Evolutionary conservation across 305 asterid genomes (phyloP).

Genomic region (Plantago coronopus): DNA sequence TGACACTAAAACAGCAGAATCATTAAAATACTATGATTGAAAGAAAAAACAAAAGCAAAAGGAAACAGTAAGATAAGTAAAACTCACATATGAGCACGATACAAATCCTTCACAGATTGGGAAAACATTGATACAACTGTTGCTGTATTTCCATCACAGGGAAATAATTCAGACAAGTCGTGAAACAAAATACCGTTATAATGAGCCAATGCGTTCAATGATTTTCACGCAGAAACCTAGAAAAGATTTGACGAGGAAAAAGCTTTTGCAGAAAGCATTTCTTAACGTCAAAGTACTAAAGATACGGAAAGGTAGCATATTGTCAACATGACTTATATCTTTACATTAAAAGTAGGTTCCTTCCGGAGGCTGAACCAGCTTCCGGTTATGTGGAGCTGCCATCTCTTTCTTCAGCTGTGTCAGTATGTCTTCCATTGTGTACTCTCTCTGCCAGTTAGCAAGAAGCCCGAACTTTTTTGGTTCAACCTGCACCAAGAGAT

Average conservation of each 20-base stretch:
- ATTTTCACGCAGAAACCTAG: too few relatives aligned
- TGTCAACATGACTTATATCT: conserved; percentile 7
- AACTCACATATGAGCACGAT: not conserved
- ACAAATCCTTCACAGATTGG: not conserved
- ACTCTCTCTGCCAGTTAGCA: conserved; percentile 60
- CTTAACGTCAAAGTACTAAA: conserved; percentile 10
- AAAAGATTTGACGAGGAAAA: not conserved
- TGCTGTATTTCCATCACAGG: not conserved
- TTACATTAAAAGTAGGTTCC: conserved; percentile 49
- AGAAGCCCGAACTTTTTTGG: conserved; percentile 51
- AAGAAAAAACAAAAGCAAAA: not conserved
- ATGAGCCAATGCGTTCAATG: conserved; percentile 5
- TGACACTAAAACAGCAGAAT: too few relatives aligned
- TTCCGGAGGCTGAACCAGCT: conserved; percentile 71
- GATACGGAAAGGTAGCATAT: not conserved
- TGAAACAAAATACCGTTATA: conserved; percentile 6
- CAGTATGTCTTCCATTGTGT: conserved; percentile 61
- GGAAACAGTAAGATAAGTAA: not conserved
- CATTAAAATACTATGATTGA: too few relatives aligned
- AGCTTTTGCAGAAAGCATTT: conserved; percentile 6
- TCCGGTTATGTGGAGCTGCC: conserved; percentile 63
- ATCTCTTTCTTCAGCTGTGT: conserved; percentile 63
- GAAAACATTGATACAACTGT: not conserved
- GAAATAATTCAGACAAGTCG: not conserved
- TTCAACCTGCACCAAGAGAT: conserved; percentile 42